These are phyloP conservation scores for Trichosporon coremiiforme DNA, from an alignment of 1,284 basidiomycete species.

Conservation along the genomic window DNA sequence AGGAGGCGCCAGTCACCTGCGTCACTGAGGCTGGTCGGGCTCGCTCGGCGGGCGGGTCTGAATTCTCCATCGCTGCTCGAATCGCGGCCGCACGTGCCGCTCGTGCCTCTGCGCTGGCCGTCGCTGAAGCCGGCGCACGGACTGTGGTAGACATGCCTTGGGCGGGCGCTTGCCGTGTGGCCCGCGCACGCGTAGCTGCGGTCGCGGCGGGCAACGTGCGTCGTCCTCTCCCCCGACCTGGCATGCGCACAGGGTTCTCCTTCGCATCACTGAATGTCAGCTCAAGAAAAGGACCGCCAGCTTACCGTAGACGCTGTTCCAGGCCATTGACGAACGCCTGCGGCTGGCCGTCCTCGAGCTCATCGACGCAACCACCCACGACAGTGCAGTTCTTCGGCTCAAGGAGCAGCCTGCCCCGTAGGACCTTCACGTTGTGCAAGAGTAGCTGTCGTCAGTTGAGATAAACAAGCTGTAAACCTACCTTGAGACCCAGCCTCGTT, in stretches of 20 bases:
- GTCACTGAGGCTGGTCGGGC: neutral
- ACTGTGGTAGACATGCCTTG: neutral
- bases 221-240: neutral
- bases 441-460: slow-evolving; percentile 38
- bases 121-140: slow-evolving; percentile 19
- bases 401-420: slow-evolving; percentile 44
- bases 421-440: slow-evolving; percentile 43
- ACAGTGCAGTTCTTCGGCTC: slow-evolving; percentile 44
- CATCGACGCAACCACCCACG: slow-evolving; percentile 45
- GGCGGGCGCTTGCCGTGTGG: neutral
- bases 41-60: slow-evolving; percentile 4
- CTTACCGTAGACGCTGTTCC: slow-evolving; percentile 37
- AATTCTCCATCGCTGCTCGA: slow-evolving; percentile 18
- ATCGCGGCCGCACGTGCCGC: slow-evolving; percentile 31
- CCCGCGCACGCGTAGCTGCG: neutral
- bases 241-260: slow-evolving; percentile 12
- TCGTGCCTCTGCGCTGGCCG: neutral
- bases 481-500: slow-evolving; percentile 53
- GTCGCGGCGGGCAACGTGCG: neutral
- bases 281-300: neutral
- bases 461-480: slow-evolving; percentile 25
- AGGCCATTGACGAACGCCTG: slow-evolving; percentile 39
- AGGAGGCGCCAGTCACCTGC: neutral
- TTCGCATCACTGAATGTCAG: slow-evolving; percentile 33
- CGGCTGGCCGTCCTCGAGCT: slow-evolving; percentile 46